Evolutionary conservation across 225 moss, liverwort and hornwort species (phyloP).

Genomic region (Rhytidiadelphus loreus): DNA sequence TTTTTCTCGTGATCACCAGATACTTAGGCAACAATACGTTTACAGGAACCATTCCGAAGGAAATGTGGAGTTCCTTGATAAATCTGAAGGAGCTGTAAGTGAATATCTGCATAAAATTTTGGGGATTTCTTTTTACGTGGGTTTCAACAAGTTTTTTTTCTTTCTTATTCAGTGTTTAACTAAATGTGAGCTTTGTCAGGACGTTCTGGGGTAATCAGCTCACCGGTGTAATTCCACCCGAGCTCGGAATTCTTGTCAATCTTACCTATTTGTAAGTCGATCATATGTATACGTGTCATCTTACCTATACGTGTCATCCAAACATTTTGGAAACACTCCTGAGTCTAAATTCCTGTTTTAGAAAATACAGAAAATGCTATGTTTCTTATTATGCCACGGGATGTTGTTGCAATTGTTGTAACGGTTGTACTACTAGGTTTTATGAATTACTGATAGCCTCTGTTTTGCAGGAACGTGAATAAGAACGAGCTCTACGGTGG

Average conservation of each 20-base stretch:
- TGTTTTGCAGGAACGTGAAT: constrained; percentile 9
- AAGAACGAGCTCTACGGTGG: constrained; percentile 21
- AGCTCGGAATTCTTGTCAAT: constrained; percentile 14
- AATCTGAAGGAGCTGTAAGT: constrained; percentile 29
- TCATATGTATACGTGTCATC: too few species aligned
- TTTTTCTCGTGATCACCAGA: neutral
- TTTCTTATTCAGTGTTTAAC: neutral
- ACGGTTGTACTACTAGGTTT: neutral
- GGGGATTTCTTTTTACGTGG: neutral
- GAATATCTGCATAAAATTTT: neutral
- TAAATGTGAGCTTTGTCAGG: neutral
- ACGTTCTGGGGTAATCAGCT: constrained; percentile 22
- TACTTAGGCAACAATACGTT: constrained; percentile 32
- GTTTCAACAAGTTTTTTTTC: neutral
- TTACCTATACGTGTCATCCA: too few species aligned
- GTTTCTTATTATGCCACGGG: neutral
- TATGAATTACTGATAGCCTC: neutral
- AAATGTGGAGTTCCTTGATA: constrained; percentile 4
- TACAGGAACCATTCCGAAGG: constrained; percentile 6
- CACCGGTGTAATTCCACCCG: constrained; percentile 13
- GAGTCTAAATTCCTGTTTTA: neutral
- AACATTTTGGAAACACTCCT: neutral
- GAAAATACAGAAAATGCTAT: neutral
- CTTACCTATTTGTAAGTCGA: constrained; percentile 33
- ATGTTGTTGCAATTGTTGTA: neutral